These are phyloP conservation scores for Straminergon stramineum DNA, from an alignment of 225 moss, liverwort and hornwort species.

Conservation along the genomic window DNA sequence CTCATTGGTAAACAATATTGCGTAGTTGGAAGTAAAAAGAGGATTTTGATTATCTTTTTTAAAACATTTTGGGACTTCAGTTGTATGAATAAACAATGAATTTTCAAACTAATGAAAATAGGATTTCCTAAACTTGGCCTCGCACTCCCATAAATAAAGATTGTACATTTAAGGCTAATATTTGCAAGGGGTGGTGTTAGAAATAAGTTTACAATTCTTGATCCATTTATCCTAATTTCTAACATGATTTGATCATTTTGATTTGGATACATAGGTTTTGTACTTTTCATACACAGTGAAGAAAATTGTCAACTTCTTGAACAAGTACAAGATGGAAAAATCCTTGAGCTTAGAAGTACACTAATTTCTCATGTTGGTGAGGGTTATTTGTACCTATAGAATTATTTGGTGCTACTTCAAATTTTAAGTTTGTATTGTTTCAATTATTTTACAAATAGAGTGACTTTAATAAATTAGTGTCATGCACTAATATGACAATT, in stretches of 20 bases:
- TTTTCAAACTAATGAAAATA: not conserved
- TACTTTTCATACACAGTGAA: not conserved
- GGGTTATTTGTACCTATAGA: not conserved
- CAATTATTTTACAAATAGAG: not conserved
- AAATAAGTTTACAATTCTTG: not conserved
- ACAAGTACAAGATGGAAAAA: fast-evolving
- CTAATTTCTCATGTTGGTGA: not conserved
- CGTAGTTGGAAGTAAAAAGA: not conserved
- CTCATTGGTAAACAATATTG: not conserved
- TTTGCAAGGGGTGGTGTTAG: fast-evolving
- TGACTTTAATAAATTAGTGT: not conserved
- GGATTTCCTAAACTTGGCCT: fast-evolving
- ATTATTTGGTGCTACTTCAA: not conserved
- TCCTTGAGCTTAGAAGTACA: not conserved
- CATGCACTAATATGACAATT: not conserved
- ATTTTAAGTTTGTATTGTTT: not conserved
- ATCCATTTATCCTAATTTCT: not conserved
- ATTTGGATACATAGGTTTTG: not conserved
- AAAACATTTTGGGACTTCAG: fast-evolving
- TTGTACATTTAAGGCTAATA: not conserved
- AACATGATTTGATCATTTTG: not conserved
- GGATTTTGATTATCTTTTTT: no score
- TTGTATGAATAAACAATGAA: not conserved
- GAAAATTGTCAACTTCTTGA: not conserved
- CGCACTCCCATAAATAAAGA: fast-evolving